phyloP scores from a whole-genome alignment of 108 stramenopile species.

The Discostella stelligeroides region DNA sequence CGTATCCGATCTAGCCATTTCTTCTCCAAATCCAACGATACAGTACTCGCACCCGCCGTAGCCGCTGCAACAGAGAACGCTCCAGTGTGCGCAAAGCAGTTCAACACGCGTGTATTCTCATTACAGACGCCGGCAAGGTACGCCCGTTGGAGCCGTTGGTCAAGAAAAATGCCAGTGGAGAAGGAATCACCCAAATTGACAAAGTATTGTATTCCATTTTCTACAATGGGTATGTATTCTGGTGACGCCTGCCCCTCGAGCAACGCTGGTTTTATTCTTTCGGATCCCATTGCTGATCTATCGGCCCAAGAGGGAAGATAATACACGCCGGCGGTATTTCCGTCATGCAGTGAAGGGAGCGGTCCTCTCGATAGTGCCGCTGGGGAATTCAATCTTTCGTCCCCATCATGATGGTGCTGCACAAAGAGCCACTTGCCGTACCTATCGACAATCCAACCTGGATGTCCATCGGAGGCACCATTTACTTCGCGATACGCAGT shows the following conservation, averaged over 20 bases:
- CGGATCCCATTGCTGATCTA: constrained; percentile 64
- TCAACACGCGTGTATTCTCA: constrained; percentile 71
- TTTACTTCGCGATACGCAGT: constrained; percentile 83
- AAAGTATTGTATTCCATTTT: constrained; percentile 77
- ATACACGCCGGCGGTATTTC: constrained; percentile 79
- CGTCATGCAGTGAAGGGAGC: constrained; percentile 82
- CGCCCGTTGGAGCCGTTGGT: constrained; percentile 74
- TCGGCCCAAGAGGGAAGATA: constrained; percentile 65
- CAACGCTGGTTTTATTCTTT: constrained; percentile 54
- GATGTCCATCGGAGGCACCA: constrained; percentile 83
- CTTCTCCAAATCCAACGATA: constrained; percentile 77
- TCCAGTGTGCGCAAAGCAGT: constrained; percentile 85
- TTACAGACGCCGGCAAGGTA: constrained; percentile 73
- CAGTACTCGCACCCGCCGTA: constrained; percentile 63
- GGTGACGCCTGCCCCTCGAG: constrained; percentile 78
- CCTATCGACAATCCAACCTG: constrained; percentile 84
- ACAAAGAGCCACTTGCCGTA: constrained; percentile 83
- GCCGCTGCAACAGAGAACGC: constrained; percentile 85
- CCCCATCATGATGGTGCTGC: constrained; percentile 61
- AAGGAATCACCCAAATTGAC: constrained; percentile 72
- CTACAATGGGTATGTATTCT: constrained; percentile 57
- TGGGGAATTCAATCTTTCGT: constrained; percentile 33
- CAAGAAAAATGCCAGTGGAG: constrained; percentile 88
- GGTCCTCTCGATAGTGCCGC: constrained; percentile 51
- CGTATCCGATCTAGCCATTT: constrained; percentile 83